Percentiles rank a stretch among this genome's conserved stretches.
These are phyloP conservation scores for Penicillium canescens DNA, from an alignment of 495 filamentous ascomycete species.

Conservation along the genomic window DNA sequence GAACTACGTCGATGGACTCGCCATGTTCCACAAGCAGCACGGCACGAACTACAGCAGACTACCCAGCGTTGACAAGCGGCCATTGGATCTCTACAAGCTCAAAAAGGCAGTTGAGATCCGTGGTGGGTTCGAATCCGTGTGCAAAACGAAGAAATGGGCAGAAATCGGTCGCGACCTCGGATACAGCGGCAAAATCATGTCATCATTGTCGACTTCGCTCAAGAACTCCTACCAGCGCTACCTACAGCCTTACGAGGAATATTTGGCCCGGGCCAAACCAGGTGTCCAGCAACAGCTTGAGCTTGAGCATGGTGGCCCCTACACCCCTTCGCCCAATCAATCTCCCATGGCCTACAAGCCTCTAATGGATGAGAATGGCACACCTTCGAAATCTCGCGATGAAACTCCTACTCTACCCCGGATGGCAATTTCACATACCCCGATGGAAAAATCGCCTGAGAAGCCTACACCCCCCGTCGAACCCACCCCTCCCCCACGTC, in stretches of 20 bases:
- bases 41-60: conserved; percentile 91
- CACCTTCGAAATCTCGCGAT: conserved; percentile 62
- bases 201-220: conserved; percentile 95
- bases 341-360: conserved; percentile 76
- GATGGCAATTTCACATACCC: conserved; percentile 63
- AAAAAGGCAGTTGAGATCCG: conserved; percentile 95
- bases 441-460: conserved; percentile 53
- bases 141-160: conserved; percentile 98
- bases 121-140: conserved; percentile 93
- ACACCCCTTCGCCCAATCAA: conserved; percentile 86
- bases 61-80: conserved; percentile 96
- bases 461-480: conserved; percentile 43
- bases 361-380: conserved; percentile 56
- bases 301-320: conserved; percentile 86
- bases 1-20: conserved; percentile 92
- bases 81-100: conserved; percentile 90
- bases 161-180: conserved; percentile 96
- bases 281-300: conserved; percentile 97
- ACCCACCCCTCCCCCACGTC: conserved; percentile 52
- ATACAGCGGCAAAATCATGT: conserved; percentile 99
- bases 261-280: conserved; percentile 86
- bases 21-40: conserved; percentile 96
- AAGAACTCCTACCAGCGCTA: conserved; percentile 98
- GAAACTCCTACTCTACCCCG: conserved; percentile 73
- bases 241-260: conserved; percentile 96